Conservation (phyloP, 2,329 filamentous ascomycete genomes). For the Trichoderma simmonsii region DNA sequence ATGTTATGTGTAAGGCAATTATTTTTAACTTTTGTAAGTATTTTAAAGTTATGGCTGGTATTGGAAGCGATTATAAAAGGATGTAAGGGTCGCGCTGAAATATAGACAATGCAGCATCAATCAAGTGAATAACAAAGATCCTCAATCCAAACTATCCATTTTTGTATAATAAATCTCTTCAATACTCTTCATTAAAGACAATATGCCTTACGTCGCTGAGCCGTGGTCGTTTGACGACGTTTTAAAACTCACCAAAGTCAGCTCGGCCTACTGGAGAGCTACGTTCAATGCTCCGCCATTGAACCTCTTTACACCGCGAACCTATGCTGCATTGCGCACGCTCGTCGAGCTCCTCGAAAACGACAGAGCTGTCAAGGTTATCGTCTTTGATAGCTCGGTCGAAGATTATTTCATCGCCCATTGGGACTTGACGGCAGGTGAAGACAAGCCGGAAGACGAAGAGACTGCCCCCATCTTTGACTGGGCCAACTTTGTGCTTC, state of each 20-base stretch:
- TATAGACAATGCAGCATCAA: not conserved
- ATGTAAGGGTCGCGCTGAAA: accelerated
- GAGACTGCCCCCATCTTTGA: not conserved
- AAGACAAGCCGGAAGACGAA: not conserved
- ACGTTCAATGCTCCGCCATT: not conserved
- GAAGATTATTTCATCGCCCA: not conserved
- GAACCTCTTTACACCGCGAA: slow-evolving; percentile 1
- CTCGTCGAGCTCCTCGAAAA: not conserved
- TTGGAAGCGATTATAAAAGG: not conserved
- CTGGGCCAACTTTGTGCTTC: not conserved
- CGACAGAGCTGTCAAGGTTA: not conserved
- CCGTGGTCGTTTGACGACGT: slow-evolving; percentile 3
- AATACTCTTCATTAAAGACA: not conserved
- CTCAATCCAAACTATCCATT: not conserved
- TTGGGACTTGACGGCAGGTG: not conserved
- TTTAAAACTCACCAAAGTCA: slow-evolving; percentile 1
- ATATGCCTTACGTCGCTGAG: slow-evolving; percentile 1
- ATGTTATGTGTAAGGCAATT: not conserved
- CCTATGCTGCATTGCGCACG: not conserved
- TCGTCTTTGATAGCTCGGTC: not conserved
- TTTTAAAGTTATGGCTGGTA: not conserved
- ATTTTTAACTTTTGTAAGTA: not conserved
- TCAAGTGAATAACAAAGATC: not conserved
- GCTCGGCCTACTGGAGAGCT: slow-evolving; percentile 3
- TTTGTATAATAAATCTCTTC: not conserved